Evolutionary conservation across 139 green algal genomes (phyloP).

Genomic region (Trebouxia sp.): DNA sequence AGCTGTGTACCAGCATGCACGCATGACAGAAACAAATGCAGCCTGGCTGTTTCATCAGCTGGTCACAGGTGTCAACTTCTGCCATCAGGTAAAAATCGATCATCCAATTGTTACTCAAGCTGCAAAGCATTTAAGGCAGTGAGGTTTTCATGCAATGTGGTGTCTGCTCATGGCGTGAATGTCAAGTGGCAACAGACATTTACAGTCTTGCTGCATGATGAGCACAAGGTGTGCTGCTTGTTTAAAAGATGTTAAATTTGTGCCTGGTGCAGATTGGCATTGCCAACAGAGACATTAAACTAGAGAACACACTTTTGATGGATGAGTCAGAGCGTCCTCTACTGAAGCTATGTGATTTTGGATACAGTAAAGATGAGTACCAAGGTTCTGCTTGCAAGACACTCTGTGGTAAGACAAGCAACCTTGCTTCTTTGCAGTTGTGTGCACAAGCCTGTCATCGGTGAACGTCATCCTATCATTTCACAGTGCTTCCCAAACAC

Average conservation of each 20-base stretch:
- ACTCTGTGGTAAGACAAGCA: conserved; percentile 25
- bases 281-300: conserved; percentile 84
- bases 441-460: background rate
- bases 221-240: background rate
- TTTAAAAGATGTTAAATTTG: background rate
- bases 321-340: conserved; percentile 66
- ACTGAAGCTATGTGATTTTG: conserved; percentile 97
- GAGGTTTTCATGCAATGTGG: background rate
- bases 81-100: conserved; percentile 81
- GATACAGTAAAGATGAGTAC: conserved; percentile 45
- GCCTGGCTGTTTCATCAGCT: conserved; percentile 99
- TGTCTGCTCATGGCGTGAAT: background rate
- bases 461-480: no score
- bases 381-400: conserved; percentile 29
- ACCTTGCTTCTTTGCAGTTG: conserved; percentile 12
- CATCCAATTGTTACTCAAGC: no score
- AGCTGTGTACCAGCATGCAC: conserved; percentile 35
- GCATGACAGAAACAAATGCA: conserved; percentile 88
- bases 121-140: no score
- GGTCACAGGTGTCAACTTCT: conserved; percentile 93
- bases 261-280: conserved; percentile 29
- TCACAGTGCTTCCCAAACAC: no score
- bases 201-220: background rate
- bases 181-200: background rate
- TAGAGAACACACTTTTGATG: conserved; percentile 97